Base-by-base conservation (phyloP, 2,329 filamentous ascomycete species). In the Fusarium cicatricum region DNA sequence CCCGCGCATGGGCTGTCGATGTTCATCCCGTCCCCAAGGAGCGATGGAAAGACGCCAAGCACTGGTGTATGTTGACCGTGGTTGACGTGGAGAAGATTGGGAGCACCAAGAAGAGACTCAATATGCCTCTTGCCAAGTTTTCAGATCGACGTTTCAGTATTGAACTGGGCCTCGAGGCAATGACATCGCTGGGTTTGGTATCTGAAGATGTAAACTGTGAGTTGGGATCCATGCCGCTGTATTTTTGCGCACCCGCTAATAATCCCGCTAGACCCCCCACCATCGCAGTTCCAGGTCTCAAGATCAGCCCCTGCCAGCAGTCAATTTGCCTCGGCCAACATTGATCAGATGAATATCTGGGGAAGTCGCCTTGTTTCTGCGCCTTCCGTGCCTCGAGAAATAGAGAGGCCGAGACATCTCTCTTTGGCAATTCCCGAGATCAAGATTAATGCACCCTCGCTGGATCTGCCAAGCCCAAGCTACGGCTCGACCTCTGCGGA, bases 21-120 rank as follows among this genome's bases (percentile, higher is more conserved):
- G 49, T 51, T 29, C 42, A 21, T 9, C 58, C 58, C 2, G 37
- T 58, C 8, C 64, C 50, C 5, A 52, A n/a, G 17, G 2, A 28
- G 19, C 50, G 58, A 12, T 56, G 61, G 36, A 52, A 48, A 26
- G 51, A 50, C n/a, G 46, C 39, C 34, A 47, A 40, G 26, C 44
- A 47, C 15, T 67, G 41, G 31, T 67, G 52, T 17, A 26, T 15
- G 3, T 21, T 66, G 10, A 37, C 66, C 16, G 51, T 67, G 16
- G 36, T 55, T 28, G 59, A 64, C 15, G 62, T 62, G 28, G 64
- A 66, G 36, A 62, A 40, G 3, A 41, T 63, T n/a, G 64, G 64
- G 3, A 55, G 17, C n/a, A 14, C 52, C 15, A 23, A 55, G 2
- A 9, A 39, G 11, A 39, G 19, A 21, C 16, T 65, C 16, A 31